Percentiles rank a stretch among this genome's conserved stretches.
phyloP scores from a whole-genome alignment of 2,329 filamentous ascomycete species.

The Aplosporella prunicola region DNA sequence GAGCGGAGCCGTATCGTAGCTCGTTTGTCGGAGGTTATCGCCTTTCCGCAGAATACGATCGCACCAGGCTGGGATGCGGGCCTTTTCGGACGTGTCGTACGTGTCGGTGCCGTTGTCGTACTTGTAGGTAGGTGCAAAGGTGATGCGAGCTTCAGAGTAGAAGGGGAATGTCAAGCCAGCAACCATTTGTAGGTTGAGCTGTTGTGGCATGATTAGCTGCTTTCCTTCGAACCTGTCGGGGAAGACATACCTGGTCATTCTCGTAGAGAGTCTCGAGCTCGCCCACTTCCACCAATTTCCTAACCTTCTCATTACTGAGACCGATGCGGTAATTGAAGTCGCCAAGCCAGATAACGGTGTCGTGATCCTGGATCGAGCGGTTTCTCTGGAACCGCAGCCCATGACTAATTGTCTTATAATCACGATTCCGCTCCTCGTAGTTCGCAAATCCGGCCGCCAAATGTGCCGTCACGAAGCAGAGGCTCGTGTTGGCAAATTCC shows the following conservation, averaged over 20 bases:
- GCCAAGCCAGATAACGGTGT: conserved; percentile 79
- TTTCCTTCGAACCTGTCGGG: too few relatives aligned
- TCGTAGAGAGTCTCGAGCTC: conserved; percentile 76
- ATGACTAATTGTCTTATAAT: conserved; percentile 81
- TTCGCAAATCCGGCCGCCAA: conserved; percentile 92
- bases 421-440: conserved; percentile 89
- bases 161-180: conserved; percentile 80
- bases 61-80: conserved; percentile 92
- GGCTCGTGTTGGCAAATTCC: conserved; percentile 82
- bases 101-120: conserved; percentile 80
- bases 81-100: conserved; percentile 93
- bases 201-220: too few relatives aligned
- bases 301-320: conserved; percentile 66
- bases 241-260: conserved; percentile 64
- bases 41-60: conserved; percentile 88
- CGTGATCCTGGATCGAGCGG: conserved; percentile 82
- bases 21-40: conserved; percentile 66
- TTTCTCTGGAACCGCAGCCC: conserved; percentile 88
- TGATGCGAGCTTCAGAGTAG: conserved; percentile 83
- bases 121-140: conserved; percentile 90
- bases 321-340: conserved; percentile 99
- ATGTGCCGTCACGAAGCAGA: conserved; percentile 96
- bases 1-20: conserved; percentile 74
- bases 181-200: conserved; percentile 94
- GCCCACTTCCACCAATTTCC: conserved; percentile 59